Evolutionary conservation across 768 basidiomycete species (phyloP), one percentile per base, ranked within the genome.

Genomic region (Leccinum subgranulosum): DNA sequence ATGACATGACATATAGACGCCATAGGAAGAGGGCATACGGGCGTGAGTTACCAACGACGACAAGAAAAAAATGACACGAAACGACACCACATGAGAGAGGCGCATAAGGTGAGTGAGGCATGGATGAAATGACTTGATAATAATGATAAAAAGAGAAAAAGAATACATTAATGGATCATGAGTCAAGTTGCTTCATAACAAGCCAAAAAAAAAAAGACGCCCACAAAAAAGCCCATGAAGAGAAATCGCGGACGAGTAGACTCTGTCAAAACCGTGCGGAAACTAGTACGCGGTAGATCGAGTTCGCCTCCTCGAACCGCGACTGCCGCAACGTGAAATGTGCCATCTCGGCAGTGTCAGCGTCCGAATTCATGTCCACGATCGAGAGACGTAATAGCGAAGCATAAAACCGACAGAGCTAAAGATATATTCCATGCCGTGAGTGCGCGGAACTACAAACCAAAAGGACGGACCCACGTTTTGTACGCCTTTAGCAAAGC

Each of bases 401-500:
- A 58, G 75, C 74, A 68, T 85, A 92, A 70, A 92, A 92, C 11
- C 90, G 85, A 70, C 87, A 91, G 31, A 91, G 77, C 88, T 90
- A 62, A 0, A 60, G 39, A 11, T 19, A 48, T 5, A 23, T 23
- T 31, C 15, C 54, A 50, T 49, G 10, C 4, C 49, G 21, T 51
- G 43, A 61, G 58, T 53, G 3, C 14, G 45, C 12, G 62, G n/a
- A 47, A 60, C 46, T 45, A 23, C 43, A 14, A 25, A 17, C 39
- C 6, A 17, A 41, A 47, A 29, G 34, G n/a, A 36, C 19, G 19
- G 25, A 58, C 43, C n/a, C 63, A 91, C 90, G 64, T 88, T 85
- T 68, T 84, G 82, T 29, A 88, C 82, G 12, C 86, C 87, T 65
- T 85, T 86, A 6, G 85, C 79, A 64, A 85, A 86, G 23, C 86